Evolutionary conservation across 306 rosid genomes (phyloP).

Genomic region (Gastrolobium bilobum): DNA sequence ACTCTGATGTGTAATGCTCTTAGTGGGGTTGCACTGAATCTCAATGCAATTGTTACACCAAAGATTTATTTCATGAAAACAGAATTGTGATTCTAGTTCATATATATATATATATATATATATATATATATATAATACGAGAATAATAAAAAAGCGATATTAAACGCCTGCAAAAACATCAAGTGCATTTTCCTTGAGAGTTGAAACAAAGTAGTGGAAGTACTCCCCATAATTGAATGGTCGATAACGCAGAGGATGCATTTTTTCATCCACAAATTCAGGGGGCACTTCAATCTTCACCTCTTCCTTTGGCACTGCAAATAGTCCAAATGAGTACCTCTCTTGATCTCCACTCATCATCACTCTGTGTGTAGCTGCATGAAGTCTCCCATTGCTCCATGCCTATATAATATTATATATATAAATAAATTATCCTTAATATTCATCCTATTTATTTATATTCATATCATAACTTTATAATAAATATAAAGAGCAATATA

Average conservation of each 20-base stretch:
- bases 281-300: slow-evolving; percentile 56
- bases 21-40: too few species aligned
- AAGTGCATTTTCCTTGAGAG: slow-evolving; percentile 55
- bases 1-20: too few species aligned
- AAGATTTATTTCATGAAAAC: too few species aligned
- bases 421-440: too few species aligned
- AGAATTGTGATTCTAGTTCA: background rate
- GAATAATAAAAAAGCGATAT: background rate
- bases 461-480: too few species aligned
- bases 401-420: slow-evolving; percentile 49
- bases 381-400: slow-evolving; percentile 75
- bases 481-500: background rate
- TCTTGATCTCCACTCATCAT: slow-evolving; percentile 57
- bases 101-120: background rate
- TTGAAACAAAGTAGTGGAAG: slow-evolving; percentile 48
- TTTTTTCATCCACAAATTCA: slow-evolving; percentile 60
- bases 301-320: slow-evolving; percentile 58
- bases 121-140: too few species aligned
- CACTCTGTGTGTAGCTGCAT: slow-evolving; percentile 65
- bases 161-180: slow-evolving; percentile 58
- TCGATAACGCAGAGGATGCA: slow-evolving; percentile 61
- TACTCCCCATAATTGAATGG: slow-evolving; percentile 60
- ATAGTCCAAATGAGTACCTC: slow-evolving; percentile 56
- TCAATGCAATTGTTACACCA: too few species aligned
- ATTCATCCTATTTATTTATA: too few species aligned